A percentile compares a stretch with the other conserved stretches of the same genome.
Evolutionary conservation across 108 stramenopile species (phyloP).

Genomic region (Skeletonema marinoi): DNA sequence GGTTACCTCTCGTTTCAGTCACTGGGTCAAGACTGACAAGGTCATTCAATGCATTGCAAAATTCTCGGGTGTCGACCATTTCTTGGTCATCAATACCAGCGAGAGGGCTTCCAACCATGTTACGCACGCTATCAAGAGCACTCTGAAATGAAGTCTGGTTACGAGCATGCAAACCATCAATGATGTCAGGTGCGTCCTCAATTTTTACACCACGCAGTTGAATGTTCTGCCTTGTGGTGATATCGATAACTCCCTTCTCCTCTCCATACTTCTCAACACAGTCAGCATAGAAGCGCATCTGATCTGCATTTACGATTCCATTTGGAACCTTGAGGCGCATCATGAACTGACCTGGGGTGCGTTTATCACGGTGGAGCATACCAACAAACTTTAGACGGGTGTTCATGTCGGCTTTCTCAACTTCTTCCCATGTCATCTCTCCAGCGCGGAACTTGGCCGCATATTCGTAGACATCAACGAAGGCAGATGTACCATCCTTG

Average conservation of each 20-base stretch:
- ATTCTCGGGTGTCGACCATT: constrained; percentile 86
- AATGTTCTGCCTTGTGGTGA: constrained; percentile 92
- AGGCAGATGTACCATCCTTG: constrained; percentile 82
- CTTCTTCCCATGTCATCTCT: constrained; percentile 89
- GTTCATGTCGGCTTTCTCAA: constrained; percentile 85
- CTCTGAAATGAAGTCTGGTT: constrained; percentile 90
- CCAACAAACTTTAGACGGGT: constrained; percentile 92
- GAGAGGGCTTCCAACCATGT: constrained; percentile 93
- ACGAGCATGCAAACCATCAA: constrained; percentile 84
- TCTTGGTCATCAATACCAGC: constrained; percentile 92
- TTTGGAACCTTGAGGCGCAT: constrained; percentile 92
- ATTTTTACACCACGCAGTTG: constrained; percentile 93
- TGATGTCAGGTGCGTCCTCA: constrained; percentile 87
- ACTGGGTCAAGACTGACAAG: constrained; percentile 78
- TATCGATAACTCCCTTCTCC: constrained; percentile 87
- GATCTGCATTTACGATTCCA: constrained; percentile 91
- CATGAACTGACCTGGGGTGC: constrained; percentile 96
- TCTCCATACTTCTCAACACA: constrained; percentile 86
- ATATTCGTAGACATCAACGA: constrained; percentile 87
- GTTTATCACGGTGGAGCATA: constrained; percentile 90
- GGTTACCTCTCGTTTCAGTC: constrained; percentile 83
- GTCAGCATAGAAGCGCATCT: constrained; percentile 87
- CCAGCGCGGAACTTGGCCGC: constrained; percentile 82
- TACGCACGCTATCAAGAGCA: constrained; percentile 91
- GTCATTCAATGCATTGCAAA: constrained; percentile 85